Percentiles rank a stretch among this genome's conserved stretches.
These are phyloP conservation scores for Penicillium chermesinum DNA, from an alignment of 495 filamentous ascomycete species.

Conservation along the genomic window DNA sequence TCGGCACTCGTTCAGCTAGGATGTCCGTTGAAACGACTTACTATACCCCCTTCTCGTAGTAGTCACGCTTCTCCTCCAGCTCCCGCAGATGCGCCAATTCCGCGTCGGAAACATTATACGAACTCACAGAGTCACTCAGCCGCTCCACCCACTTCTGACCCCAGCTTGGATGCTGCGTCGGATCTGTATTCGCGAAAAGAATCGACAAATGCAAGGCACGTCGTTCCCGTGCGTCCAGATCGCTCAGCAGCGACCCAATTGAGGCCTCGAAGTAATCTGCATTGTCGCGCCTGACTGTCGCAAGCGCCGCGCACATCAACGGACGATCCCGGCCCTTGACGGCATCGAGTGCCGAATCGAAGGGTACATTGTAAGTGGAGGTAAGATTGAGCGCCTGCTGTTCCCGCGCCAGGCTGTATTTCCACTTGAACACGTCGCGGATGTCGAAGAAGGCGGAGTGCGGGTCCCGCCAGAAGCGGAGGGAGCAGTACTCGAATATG, in stretches of 20 bases:
- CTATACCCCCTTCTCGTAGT: constrained; percentile 29
- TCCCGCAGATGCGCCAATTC: constrained; percentile 13
- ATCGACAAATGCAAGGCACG: constrained; percentile 40
- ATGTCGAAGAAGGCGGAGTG: constrained; percentile 42
- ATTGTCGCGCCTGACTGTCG: constrained; percentile 23
- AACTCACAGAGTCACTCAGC: constrained; percentile 24
- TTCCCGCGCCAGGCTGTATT: constrained; percentile 35
- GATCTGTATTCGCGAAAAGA: constrained; percentile 48
- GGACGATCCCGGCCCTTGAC: constrained; percentile 4
- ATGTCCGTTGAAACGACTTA: background rate
- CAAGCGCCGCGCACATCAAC: constrained; percentile 27
- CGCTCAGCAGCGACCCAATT: constrained; percentile 47
- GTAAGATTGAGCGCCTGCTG: constrained; percentile 33
- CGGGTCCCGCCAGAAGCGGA: constrained; percentile 35
- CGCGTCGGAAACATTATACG: constrained; percentile 16
- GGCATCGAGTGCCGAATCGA: constrained; percentile 1
- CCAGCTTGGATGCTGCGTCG: constrained; percentile 42
- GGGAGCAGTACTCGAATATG: constrained; percentile 21
- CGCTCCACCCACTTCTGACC: constrained; percentile 44
- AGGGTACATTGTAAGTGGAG: constrained; percentile 15
- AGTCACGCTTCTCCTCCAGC: constrained; percentile 19
- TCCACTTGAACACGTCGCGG: constrained; percentile 30
- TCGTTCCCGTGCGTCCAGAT: constrained; percentile 41
- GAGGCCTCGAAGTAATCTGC: constrained; percentile 43
- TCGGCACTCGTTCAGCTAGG: too few species aligned